phyloP scores from a whole-genome alignment of 352 stramenopile species.

The Phytophthora chlamydospora region DNA sequence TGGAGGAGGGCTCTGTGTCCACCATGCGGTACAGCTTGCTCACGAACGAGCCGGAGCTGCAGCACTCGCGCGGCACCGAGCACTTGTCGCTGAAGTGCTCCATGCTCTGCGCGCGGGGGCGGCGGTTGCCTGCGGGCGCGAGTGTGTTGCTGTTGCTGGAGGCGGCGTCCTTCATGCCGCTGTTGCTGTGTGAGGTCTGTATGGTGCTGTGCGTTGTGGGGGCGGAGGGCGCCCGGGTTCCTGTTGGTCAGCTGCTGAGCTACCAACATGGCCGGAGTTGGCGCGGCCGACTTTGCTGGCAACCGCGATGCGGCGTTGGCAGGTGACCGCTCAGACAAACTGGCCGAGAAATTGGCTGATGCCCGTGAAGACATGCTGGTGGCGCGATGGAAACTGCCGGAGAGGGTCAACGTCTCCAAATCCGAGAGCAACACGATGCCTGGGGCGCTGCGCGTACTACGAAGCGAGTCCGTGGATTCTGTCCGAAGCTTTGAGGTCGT shows the following conservation, averaged over 20 bases:
- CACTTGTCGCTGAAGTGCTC: constrained; percentile 48
- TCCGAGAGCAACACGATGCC: constrained; percentile 73
- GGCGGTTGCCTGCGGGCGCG: constrained; percentile 26
- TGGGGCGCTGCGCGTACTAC: constrained; percentile 40
- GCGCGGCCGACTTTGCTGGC: constrained; percentile 27
- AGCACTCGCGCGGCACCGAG: constrained; percentile 48
- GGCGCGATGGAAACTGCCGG: constrained; percentile 53
- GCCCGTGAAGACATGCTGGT: constrained; percentile 30
- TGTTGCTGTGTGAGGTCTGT: constrained; percentile 3
- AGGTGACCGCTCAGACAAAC: constrained; percentile 14
- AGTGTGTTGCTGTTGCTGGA: constrained; percentile 7
- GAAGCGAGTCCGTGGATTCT: constrained; percentile 49
- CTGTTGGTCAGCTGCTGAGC: constrained; percentile 20
- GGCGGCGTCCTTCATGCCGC: constrained; percentile 38
- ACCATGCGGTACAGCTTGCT: constrained; percentile 89
- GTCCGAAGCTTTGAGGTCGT: constrained; percentile 47
- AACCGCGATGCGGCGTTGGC: constrained; percentile 11
- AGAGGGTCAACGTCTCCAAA: constrained; percentile 65
- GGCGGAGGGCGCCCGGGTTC: constrained; percentile 9
- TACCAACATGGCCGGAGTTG: constrained; percentile 15
- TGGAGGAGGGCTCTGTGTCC: constrained; percentile 76
- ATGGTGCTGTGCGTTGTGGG: constrained; percentile 8
- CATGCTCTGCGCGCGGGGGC: constrained; percentile 58
- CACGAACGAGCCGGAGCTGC: constrained; percentile 80
- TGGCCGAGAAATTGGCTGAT: constrained; percentile 24